phyloP scores from a whole-genome alignment of 176 grass and related monocot genomes.

The Thinopyrum elongatum region DNA sequence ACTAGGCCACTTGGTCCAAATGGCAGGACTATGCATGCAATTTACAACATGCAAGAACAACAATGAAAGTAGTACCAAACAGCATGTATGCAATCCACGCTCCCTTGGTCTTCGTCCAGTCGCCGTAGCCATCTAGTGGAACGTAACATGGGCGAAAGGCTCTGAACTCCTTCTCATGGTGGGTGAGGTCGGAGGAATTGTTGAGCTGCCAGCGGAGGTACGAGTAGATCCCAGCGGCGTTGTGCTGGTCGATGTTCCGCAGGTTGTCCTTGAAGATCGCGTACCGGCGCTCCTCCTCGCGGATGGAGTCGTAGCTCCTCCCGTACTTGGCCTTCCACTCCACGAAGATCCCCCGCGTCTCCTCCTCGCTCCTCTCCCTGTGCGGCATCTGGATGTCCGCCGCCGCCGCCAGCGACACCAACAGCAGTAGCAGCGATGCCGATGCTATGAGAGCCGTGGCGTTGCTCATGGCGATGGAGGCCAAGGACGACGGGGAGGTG shows the following conservation, averaged over 20 bases:
- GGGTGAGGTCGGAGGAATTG: too few relatives aligned
- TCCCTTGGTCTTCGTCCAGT: neutral
- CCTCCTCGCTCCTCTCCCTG: slow-evolving; percentile 54
- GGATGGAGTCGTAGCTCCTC: slow-evolving; percentile 35
- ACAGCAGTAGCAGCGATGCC: slow-evolving; percentile 4
- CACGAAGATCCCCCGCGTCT: slow-evolving; percentile 45
- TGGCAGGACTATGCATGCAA: too few relatives aligned
- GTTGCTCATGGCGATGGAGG: slow-evolving; percentile 24
- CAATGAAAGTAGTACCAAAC: neutral
- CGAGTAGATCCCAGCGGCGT: neutral
- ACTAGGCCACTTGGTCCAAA: too few relatives aligned
- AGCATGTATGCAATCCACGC: neutral
- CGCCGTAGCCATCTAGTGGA: neutral
- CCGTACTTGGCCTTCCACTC: slow-evolving; percentile 54
- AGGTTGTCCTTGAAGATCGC: slow-evolving; percentile 68
- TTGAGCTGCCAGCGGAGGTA: neutral
- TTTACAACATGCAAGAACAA: neutral
- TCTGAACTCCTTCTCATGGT: too few relatives aligned
- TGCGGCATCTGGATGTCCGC: slow-evolving; percentile 15
- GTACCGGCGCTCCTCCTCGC: slow-evolving; percentile 53
- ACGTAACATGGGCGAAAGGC: neutral
- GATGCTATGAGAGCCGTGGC: neutral
- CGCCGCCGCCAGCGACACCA: neutral
- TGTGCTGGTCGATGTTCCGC: slow-evolving; percentile 56
- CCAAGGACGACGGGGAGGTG: neutral